These are phyloP conservation scores for Fusarium secorum DNA, from an alignment of 2,329 filamentous ascomycete species.

Conservation along the genomic window DNA sequence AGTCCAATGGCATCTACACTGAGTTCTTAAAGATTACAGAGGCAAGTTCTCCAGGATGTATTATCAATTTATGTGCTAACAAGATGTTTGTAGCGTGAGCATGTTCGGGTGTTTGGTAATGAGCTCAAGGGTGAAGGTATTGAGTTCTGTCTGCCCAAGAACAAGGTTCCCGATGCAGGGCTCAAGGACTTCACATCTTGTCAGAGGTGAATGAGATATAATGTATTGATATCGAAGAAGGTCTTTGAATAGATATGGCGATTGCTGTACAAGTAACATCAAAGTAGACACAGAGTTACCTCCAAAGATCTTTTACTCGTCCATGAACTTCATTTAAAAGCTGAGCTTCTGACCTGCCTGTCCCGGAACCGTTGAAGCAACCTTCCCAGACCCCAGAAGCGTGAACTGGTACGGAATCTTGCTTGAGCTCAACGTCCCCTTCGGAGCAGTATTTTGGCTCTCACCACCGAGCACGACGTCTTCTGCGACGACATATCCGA, in stretches of 20 bases:
- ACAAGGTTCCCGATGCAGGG: conserved; percentile 35
- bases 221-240: too few relatives aligned
- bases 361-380: conserved; percentile 16
- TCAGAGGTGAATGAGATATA: neutral
- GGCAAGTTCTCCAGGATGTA: conserved; percentile 10
- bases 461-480: conserved; percentile 27
- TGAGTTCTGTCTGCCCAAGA: conserved; percentile 41
- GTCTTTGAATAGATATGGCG: neutral
- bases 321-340: neutral
- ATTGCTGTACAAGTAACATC: accelerated
- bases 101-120: conserved; percentile 40
- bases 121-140: conserved; percentile 44
- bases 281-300: too few relatives aligned
- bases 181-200: conserved; percentile 41
- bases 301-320: neutral
- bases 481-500: conserved; percentile 24
- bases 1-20: conserved; percentile 48
- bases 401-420: conserved; percentile 25
- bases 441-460: conserved; percentile 23
- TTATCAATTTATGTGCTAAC: neutral
- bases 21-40: conserved; percentile 47
- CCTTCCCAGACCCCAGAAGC: conserved; percentile 24
- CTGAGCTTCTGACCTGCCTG: conserved; percentile 29
- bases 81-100: conserved; percentile 35
- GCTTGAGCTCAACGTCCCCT: conserved; percentile 3